phyloP scores from a whole-genome alignment of 495 filamentous ascomycete genomes.

The Penicillium samsonianum region DNA sequence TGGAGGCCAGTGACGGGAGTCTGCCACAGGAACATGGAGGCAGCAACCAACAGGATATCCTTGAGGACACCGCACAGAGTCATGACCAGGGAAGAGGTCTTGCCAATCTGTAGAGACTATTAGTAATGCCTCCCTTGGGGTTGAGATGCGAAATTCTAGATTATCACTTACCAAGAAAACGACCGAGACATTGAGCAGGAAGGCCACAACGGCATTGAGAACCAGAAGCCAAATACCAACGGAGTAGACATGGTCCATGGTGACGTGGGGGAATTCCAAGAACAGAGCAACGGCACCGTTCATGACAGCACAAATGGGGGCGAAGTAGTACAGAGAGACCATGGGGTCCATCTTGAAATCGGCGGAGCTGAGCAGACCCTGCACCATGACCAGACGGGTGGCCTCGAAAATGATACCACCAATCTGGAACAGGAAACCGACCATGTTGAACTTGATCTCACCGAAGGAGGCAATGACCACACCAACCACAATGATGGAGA shows the following conservation, averaged over 20 bases:
- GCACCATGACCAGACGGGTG: slow-evolving; percentile 87
- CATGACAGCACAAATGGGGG: slow-evolving; percentile 88
- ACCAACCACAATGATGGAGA: slow-evolving; percentile 85
- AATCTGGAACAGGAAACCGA: slow-evolving; percentile 84
- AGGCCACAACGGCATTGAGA: slow-evolving; percentile 79
- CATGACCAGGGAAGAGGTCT: slow-evolving; percentile 93
- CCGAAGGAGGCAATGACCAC: slow-evolving; percentile 88
- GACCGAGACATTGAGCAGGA: slow-evolving; percentile 88
- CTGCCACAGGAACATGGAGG: slow-evolving; percentile 87
- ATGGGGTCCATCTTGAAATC: slow-evolving; percentile 98
- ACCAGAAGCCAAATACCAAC: slow-evolving; percentile 76
- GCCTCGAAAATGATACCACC: slow-evolving; percentile 87
- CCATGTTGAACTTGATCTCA: slow-evolving; percentile 87
- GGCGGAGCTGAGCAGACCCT: slow-evolving; percentile 80
- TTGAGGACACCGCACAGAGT: slow-evolving; percentile 98
- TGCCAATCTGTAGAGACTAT: slow-evolving; percentile 72
- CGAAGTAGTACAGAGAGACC: slow-evolving; percentile 95
- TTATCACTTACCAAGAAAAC: slow-evolving; percentile 79
- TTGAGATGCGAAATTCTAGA: background rate
- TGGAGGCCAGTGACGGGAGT: slow-evolving; percentile 79
- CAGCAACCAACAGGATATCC: slow-evolving; percentile 90
- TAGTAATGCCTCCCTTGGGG: slow-evolving; percentile 2
- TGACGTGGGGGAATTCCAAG: slow-evolving; percentile 72
- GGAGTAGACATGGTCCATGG: slow-evolving; percentile 68
- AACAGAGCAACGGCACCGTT: slow-evolving; percentile 78